Evolutionary conservation across 139 green algal species (phyloP).

Genomic region (Coelastrella sp.): DNA sequence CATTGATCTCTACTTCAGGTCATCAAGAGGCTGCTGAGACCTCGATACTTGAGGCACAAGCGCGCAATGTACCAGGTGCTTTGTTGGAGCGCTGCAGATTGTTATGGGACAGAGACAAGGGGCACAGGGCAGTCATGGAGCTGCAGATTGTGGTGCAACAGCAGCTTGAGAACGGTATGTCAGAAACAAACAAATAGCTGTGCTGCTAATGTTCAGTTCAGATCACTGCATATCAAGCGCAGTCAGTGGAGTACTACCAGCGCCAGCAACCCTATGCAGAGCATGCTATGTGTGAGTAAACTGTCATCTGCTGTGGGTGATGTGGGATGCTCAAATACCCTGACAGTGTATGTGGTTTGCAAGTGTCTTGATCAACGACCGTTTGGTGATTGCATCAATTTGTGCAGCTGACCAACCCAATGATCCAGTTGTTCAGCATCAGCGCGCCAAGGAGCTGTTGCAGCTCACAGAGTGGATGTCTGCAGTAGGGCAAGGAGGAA

Average conservation of each 20-base stretch:
- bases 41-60: conserved; percentile 86
- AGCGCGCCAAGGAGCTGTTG: conserved; percentile 57
- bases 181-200: no score
- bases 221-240: no score
- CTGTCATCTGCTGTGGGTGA: no score
- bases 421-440: conserved; percentile 48
- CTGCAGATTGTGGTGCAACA: conserved; percentile 66
- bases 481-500: conserved; percentile 79
- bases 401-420: not conserved
- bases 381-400: no score
- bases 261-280: no score
- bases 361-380: no score
- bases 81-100: conserved; percentile 87
- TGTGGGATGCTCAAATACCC: no score
- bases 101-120: conserved; percentile 82
- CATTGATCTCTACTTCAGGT: conserved; percentile 55
- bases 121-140: conserved; percentile 71
- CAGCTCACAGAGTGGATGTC: conserved; percentile 85
- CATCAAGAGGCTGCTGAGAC: conserved; percentile 88
- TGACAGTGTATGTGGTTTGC: no score
- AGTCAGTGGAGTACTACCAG: no score
- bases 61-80: conserved; percentile 56
- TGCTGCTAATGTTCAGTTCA: no score
- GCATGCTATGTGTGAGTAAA: no score
- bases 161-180: conserved; percentile 17